Conservation (phyloP, 2,329 filamentous ascomycete species). For the Juglanconis oblonga region DNA sequence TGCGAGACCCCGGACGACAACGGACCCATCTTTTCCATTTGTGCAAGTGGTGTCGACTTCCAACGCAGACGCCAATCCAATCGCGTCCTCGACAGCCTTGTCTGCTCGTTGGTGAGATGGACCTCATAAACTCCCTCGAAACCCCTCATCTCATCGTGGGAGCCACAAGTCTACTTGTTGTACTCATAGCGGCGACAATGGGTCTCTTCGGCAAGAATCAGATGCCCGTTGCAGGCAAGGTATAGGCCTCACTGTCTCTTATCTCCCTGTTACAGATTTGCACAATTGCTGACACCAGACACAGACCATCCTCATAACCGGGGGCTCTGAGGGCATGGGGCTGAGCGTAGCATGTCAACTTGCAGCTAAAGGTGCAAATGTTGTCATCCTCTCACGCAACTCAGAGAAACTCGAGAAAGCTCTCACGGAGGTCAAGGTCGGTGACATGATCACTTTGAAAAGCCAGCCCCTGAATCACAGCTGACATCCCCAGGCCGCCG, state of each 20-base stretch:
- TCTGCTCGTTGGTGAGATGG: constrained; percentile 18
- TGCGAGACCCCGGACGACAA: neutral
- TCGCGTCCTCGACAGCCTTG: neutral
- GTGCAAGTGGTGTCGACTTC: too few relatives aligned
- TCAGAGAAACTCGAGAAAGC: constrained; percentile 56
- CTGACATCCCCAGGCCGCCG: constrained; percentile 50
- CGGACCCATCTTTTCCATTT: too few relatives aligned
- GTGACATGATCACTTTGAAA: constrained; percentile 2
- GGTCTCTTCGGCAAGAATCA: constrained; percentile 71
- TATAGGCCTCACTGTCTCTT: constrained; percentile 35
- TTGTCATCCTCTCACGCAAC: constrained; percentile 66
- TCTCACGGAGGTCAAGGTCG: constrained; percentile 52
- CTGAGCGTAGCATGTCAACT: constrained; percentile 59
- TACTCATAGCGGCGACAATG: constrained; percentile 50
- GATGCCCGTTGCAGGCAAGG: constrained; percentile 82
- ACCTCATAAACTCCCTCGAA: constrained; percentile 18
- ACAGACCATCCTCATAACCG: constrained; percentile 67
- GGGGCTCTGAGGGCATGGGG: constrained; percentile 70
- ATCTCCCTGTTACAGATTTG: neutral
- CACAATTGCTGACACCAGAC: neutral
- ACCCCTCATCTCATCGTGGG: constrained; percentile 23
- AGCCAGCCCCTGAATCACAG: neutral
- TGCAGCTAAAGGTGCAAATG: constrained; percentile 63
- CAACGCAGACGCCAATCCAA: too few relatives aligned
- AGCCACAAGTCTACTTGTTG: constrained; percentile 30